Base-by-base conservation (phyloP, 345 rosid species). In the Citrus medica region DNA sequence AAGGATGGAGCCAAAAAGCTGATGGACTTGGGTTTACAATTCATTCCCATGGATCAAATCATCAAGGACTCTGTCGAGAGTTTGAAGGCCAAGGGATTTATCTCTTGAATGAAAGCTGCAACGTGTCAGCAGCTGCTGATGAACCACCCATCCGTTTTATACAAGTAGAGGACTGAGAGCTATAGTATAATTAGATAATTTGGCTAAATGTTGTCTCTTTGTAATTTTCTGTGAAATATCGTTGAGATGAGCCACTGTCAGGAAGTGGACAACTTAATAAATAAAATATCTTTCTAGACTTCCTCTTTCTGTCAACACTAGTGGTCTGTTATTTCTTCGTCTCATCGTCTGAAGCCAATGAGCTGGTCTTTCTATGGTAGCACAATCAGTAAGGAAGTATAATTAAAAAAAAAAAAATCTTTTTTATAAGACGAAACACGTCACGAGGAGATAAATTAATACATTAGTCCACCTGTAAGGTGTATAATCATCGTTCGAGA, bases 31-130 rank as follows among this genome's bases (percentile, higher is more conserved):
- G 98, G 95, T 4, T 33, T 95, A 80, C 84, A 91, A 74, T 95
- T 93, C 78, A 89, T 86, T 82, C 84, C 92, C 5, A 88, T 91
- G 97, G 98, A 93, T 38, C 92, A 91, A 73, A 93, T 95, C 74
- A 87, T 95, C 86, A 93, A 81, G 82, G 98, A 95, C 71, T 85
- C 90, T 27, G 90, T 93, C 25, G 92, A 91, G 88, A 82, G 90
- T 80, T 87, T 95, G 78, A 95, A 88, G 90, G 85, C 84, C 86
- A 85, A 80, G 71, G 95, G 98, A n/a, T 83, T 86, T 79, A 85
- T 95, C 59, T 84, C 93, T 63, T 89, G 67, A 85, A 68, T 51
- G 14, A 25, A 25, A 27, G 53, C 25, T 66, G 51, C 40, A 66
- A 2, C 21, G 6, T 65, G 46, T 32, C 25, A 30, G 38, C 37